Percentiles rank a stretch among this genome's conserved stretches.
Conservation (phyloP, 345 rosid species). For the Zanthoxylum bungeanum region DNA sequence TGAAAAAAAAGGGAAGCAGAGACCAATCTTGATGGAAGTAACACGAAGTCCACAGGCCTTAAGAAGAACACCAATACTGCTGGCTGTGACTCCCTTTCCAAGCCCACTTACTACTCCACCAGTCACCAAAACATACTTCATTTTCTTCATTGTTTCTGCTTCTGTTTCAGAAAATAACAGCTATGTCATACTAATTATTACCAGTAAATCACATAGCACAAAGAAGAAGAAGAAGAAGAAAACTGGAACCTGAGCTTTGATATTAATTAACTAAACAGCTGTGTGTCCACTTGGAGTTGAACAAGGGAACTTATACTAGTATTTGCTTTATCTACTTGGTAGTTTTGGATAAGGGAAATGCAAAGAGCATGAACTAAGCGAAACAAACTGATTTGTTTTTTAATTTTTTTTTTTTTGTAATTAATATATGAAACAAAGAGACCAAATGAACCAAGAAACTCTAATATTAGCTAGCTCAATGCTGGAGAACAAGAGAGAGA, state of each 20-base stretch:
- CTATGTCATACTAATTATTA: background rate
- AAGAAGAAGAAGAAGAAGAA: background rate
- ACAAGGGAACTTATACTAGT: background rate
- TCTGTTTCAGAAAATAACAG: background rate
- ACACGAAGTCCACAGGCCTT: conserved; percentile 79
- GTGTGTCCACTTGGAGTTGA: background rate
- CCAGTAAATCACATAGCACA: background rate
- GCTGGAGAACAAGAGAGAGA: no score
- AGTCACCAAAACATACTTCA: conserved; percentile 61
- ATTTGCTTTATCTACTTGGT: background rate
- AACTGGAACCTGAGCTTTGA: background rate
- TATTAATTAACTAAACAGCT: background rate
- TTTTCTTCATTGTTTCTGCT: conserved; percentile 26
- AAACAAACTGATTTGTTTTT: background rate
- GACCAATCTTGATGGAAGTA: conserved; percentile 82
- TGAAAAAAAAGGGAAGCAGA: conserved; percentile 3
- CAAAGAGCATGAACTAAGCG: conserved; percentile 12
- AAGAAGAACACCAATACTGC: conserved; percentile 64
- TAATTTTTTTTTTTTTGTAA: no score
- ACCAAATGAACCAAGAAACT: background rate
- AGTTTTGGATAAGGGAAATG: background rate
- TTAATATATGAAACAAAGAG: background rate
- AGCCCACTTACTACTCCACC: conserved; percentile 76
- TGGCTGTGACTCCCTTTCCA: conserved; percentile 72
- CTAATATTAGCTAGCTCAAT: background rate